Evolutionary conservation across 257 asterid genomes (phyloP), one percentile per base, ranked within the genome.

Genomic region (Lycium ferocissimum): DNA sequence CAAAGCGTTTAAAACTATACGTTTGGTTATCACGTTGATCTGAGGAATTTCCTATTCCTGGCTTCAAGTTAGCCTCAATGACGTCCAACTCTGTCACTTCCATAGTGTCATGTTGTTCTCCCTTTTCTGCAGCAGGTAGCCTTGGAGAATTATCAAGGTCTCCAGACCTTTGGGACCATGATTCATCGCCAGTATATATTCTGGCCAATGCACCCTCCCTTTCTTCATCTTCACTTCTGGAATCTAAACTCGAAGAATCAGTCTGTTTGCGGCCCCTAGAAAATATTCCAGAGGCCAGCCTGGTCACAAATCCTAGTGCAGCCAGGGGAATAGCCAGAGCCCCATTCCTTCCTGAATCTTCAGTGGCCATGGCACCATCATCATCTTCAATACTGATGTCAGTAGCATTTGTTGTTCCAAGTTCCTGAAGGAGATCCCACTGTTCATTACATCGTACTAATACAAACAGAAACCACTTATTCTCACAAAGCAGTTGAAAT

Each of bases 251-350:
- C 18, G 67, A 61, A 66, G 92, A 85, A 84, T 93, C 97, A 11
- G 85, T 84, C 54, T 51, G 88, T 85, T 86, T 92, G 71, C 90
- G 91, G 82, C 95, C 96, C 90, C 95, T 97, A 53, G 97, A 93
- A 89, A 97, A 92, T 89, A 97, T 93, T 85, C 99, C 98, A 49
- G 97, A 91, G 81, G 99, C 99, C 85, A 95, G 85, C 91, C 98
- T 92, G 85, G 97, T 91, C 89, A 97, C 87, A 88, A 92, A 95
- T 81, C 98, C 99, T 78, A 97, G 85, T 85, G 99, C 98, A 89
- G 99, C 99, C 56, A 93, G 88, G 85, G 98, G 97, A 88, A 93
- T 87, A 63, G 99, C 89, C 81, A 95, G 94, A 85, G 96, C 94
- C 80, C 96, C 98, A 86, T 86, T 92, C 84, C 84, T 91, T 78